Evolutionary conservation across 2,329 filamentous ascomycete species (phyloP).

Genomic region (Fusarium tjaetaba): DNA sequence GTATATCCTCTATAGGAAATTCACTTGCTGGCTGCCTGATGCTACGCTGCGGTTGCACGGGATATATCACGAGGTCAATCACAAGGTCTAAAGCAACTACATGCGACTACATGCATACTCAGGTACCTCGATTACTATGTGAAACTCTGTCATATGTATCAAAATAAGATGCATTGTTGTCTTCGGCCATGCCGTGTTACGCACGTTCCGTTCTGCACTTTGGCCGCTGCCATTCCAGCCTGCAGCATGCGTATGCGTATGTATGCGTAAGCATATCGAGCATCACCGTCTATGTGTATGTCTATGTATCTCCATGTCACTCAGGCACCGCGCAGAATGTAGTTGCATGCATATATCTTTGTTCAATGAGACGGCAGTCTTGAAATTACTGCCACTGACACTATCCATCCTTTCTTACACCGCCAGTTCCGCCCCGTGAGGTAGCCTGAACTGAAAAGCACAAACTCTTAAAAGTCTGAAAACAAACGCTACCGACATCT

Average conservation of each 20-base stretch:
- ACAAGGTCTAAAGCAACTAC: conserved; percentile 8
- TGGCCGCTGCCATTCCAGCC: conserved; percentile 2
- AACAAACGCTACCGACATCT: conserved; percentile 28
- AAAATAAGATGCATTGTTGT: neutral
- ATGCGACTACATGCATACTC: neutral
- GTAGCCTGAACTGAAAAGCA: conserved; percentile 30
- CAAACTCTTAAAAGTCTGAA: conserved; percentile 17
- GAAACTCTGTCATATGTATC: neutral
- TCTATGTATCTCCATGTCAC: conserved; percentile 2
- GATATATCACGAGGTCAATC: conserved; percentile 7
- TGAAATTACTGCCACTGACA: conserved; percentile 30
- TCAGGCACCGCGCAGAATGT: neutral
- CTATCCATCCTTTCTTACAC: conserved; percentile 35
- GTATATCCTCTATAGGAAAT: neutral
- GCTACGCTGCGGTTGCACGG: neutral
- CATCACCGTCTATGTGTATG: neutral
- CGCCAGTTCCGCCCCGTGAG: conserved; percentile 42
- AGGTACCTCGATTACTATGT: neutral
- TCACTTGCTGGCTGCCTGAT: neutral
- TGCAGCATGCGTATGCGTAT: neutral
- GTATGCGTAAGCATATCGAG: neutral
- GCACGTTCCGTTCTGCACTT: neutral
- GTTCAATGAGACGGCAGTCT: conserved; percentile 25
- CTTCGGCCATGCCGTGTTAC: neutral
- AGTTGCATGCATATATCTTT: conserved; percentile 7